These are phyloP conservation scores for Penicillium parvum DNA, from an alignment of 495 filamentous ascomycete genomes.

Conservation along the genomic window DNA sequence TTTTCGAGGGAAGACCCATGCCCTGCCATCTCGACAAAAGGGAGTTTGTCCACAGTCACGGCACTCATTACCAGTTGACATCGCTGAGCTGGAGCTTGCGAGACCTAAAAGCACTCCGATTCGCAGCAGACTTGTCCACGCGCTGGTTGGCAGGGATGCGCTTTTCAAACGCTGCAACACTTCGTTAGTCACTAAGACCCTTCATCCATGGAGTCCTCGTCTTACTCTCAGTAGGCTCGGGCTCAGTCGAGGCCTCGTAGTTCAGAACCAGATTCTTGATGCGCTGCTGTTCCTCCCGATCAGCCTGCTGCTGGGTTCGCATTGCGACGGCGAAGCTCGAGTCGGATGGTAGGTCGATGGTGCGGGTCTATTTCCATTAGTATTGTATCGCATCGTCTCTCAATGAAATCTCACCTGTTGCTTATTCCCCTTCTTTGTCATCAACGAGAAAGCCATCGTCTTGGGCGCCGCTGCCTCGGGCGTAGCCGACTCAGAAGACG, in stretches of 20 bases:
- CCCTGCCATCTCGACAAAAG: neutral
- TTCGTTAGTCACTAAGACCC: slow-evolving; percentile 6
- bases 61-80: slow-evolving; percentile 81
- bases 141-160: slow-evolving; percentile 34
- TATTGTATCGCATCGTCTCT: no score
- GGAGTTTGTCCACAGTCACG: neutral
- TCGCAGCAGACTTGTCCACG: slow-evolving; percentile 65
- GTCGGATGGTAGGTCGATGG: slow-evolving; percentile 90
- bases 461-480: slow-evolving; percentile 42
- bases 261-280: slow-evolving; percentile 98
- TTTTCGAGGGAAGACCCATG: neutral
- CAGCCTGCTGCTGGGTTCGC: slow-evolving; percentile 90
- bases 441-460: slow-evolving; percentile 90
- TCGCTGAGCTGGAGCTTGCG: slow-evolving; percentile 92
- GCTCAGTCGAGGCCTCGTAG: slow-evolving; percentile 81
- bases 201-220: slow-evolving; percentile 11
- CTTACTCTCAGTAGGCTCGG: slow-evolving; percentile 65
- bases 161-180: slow-evolving; percentile 30
- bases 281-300: slow-evolving; percentile 92
- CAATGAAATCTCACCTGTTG: slow-evolving; percentile 64
- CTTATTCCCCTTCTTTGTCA: slow-evolving; percentile 94
- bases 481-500: slow-evolving; percentile 28
- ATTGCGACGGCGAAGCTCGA: slow-evolving; percentile 93
- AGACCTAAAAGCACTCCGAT: slow-evolving; percentile 73
- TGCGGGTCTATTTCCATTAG: slow-evolving; percentile 88